Evolutionary conservation across 495 filamentous ascomycete species (phyloP).

Genomic region (Cairneyella variabilis): DNA sequence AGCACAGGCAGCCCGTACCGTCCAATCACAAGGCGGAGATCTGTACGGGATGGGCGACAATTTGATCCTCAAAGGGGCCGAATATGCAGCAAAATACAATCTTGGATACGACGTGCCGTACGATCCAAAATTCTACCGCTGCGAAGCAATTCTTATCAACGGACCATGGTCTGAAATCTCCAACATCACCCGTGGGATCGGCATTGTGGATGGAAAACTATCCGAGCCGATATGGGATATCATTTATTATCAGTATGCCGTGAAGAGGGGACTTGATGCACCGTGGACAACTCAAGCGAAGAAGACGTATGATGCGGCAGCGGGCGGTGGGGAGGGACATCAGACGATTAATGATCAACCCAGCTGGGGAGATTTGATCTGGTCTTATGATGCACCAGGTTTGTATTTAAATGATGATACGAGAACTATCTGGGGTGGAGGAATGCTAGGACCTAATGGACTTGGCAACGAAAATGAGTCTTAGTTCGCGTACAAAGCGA

Average conservation of each 20-base stretch:
- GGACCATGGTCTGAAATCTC: constrained; percentile 33
- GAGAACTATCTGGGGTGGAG: constrained; percentile 26
- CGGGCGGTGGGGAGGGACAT: constrained; percentile 11
- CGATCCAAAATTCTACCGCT: constrained; percentile 32
- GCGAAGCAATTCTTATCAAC: constrained; percentile 34
- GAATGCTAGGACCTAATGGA: constrained; percentile 19
- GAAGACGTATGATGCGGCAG: constrained; percentile 6
- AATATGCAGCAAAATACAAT: constrained; percentile 36
- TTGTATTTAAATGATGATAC: constrained; percentile 10
- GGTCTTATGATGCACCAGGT: constrained; percentile 21
- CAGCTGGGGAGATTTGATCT: constrained; percentile 26
- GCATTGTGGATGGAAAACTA: not conserved
- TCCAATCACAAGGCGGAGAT: constrained; percentile 33
- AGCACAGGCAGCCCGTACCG: constrained; percentile 25
- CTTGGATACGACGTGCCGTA: constrained; percentile 32
- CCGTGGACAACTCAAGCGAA: constrained; percentile 22
- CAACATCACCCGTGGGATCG: constrained; percentile 26
- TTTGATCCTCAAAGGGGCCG: constrained; percentile 31
- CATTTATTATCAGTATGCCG: constrained; percentile 25
- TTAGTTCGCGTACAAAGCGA: no score
- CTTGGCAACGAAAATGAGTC: constrained; percentile 6
- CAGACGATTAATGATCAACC: constrained; percentile 13
- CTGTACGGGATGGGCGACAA: constrained; percentile 29
- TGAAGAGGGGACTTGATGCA: constrained; percentile 20
- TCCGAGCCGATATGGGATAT: constrained; percentile 16